A percentile compares a stretch with the other conserved stretches of the same genome.
Conservation (phyloP, 305 asterid species). For the Fraxinus baroniana region DNA sequence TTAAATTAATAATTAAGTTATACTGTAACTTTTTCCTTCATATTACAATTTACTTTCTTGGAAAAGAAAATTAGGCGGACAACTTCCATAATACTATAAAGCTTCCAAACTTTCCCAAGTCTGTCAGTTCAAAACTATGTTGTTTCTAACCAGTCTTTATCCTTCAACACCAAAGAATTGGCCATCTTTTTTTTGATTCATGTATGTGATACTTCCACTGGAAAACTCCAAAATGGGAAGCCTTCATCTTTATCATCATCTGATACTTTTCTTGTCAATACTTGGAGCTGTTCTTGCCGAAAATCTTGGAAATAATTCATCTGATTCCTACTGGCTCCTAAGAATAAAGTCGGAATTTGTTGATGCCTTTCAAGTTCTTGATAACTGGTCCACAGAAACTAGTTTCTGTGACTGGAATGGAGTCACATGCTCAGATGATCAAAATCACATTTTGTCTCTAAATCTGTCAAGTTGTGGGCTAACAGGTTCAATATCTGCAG, state of each 20-base stretch:
- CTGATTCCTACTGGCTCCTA: slow-evolving; percentile 57
- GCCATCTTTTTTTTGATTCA: background rate
- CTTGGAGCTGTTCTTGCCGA: slow-evolving; percentile 25
- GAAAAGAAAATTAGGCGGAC: slow-evolving; percentile 27
- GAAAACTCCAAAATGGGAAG: slow-evolving; percentile 38
- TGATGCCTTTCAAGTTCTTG: slow-evolving; percentile 56
- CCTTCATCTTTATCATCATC: slow-evolving; percentile 31
- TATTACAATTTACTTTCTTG: slow-evolving; percentile 21
- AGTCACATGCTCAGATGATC: slow-evolving; percentile 61
- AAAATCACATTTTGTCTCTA: slow-evolving; percentile 41
- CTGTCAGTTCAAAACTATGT: slow-evolving; percentile 10
- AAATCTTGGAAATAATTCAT: slow-evolving; percentile 27
- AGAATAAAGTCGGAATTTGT: slow-evolving; percentile 55
- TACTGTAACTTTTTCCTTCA: slow-evolving; percentile 24
- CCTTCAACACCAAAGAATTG: background rate
- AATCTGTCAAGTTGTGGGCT: slow-evolving; percentile 63
- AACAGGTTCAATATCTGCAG: slow-evolving; percentile 53
- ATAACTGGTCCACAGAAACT: slow-evolving; percentile 58
- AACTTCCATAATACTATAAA: slow-evolving; percentile 47
- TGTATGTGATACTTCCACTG: background rate
- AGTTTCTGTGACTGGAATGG: slow-evolving; percentile 74
- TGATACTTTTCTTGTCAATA: slow-evolving; percentile 39
- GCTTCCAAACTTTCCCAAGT: slow-evolving; percentile 26
- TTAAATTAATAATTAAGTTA: slow-evolving; percentile 16
- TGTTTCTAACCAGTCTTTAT: slow-evolving; percentile 18